These are phyloP conservation scores for Blastomyces parvus DNA, from an alignment of 2,329 filamentous ascomycete species.

Conservation along the genomic window DNA sequence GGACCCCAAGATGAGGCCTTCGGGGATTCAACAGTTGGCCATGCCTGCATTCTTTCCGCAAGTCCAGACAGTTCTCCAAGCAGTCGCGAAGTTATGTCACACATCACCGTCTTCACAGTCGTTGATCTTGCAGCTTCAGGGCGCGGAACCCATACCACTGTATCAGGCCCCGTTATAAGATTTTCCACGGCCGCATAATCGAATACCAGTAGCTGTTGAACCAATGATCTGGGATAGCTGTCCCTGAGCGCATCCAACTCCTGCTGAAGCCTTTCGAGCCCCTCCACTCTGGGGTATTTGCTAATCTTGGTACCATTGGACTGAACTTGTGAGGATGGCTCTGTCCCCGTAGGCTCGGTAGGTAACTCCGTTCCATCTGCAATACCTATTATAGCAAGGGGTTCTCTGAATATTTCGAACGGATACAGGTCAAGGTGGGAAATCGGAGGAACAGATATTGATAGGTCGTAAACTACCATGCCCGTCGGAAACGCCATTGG, in stretches of 20 bases:
- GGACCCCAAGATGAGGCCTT: slow-evolving; percentile 40
- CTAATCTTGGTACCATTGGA: slow-evolving; percentile 13
- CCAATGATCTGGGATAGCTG: slow-evolving; percentile 63
- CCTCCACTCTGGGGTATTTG: slow-evolving; percentile 31
- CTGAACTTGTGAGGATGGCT: neutral
- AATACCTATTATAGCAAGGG: slow-evolving; percentile 71
- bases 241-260: slow-evolving; percentile 64
- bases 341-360: slow-evolving; percentile 29
- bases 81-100: slow-evolving; percentile 63
- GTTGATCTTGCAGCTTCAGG: slow-evolving; percentile 60
- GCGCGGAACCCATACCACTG: slow-evolving; percentile 61
- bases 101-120: slow-evolving; percentile 72
- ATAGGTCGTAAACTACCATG: slow-evolving; percentile 78
- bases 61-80: slow-evolving; percentile 67
- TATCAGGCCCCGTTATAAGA: slow-evolving; percentile 50
- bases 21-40: slow-evolving; percentile 69
- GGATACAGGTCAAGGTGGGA: slow-evolving; percentile 73
- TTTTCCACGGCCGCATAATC: slow-evolving; percentile 54
- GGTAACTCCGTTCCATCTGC: slow-evolving; percentile 68
- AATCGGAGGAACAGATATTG: slow-evolving; percentile 66
- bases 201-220: slow-evolving; percentile 72
- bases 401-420: slow-evolving; percentile 83
- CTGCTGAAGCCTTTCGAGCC: slow-evolving; percentile 39
- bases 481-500: slow-evolving; percentile 79
- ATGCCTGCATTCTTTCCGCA: slow-evolving; percentile 61